Evolutionary conservation across 2,329 filamentous ascomycete species (phyloP), one percentile per base, ranked within the genome.

Genomic region (Geoglossum cookeanum): DNA sequence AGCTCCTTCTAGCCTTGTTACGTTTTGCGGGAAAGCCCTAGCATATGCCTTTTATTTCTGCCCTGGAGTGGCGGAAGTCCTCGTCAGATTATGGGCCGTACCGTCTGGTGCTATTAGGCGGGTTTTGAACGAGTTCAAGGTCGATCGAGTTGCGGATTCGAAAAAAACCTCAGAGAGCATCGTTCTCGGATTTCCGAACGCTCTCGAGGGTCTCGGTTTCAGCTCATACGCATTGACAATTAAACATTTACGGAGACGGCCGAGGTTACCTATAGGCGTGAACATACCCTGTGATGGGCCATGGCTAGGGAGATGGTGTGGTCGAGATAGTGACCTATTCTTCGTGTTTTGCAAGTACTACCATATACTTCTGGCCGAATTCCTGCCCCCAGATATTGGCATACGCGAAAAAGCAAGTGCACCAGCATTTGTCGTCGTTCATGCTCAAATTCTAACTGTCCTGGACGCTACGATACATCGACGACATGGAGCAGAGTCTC

Each of bases 21-120:
- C 85, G 33, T 95, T 95, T 67, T 88, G 87, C 57, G 90, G 87
- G 59, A 94, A 92, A 69, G 87, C 88, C 3, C 91, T 86, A 65
- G 89, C 90, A 1, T 95, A 94, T 68, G 89, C 87, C 33, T 95
- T 94, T 69, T 92, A 91, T 71, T 96, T 94, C 65, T 90, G 87
- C 32, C 87, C 88, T 0, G 87, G 87, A 3, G 79, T 94, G 57
- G 85, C 87, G 6, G 88, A 94, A 65, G 79, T 94, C 55, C 74
- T 95, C 54, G 79, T 91, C 30, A 80, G 88, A 15, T 72, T 95
- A 4, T 95, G 90, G 89, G 80, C 79, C 42, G 75, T 87, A 22
- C 79, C 81, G 1, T 72, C 83, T 3, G 81, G 83, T 58, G 72
- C 81, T 47, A 76, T 94, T 65, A 80, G 85, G 61, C 81, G 87